Percentiles rank a stretch among this genome's conserved stretches.
These are phyloP conservation scores for Trichoderma pleuroti DNA, from an alignment of 2,329 filamentous ascomycete species.

Conservation along the genomic window DNA sequence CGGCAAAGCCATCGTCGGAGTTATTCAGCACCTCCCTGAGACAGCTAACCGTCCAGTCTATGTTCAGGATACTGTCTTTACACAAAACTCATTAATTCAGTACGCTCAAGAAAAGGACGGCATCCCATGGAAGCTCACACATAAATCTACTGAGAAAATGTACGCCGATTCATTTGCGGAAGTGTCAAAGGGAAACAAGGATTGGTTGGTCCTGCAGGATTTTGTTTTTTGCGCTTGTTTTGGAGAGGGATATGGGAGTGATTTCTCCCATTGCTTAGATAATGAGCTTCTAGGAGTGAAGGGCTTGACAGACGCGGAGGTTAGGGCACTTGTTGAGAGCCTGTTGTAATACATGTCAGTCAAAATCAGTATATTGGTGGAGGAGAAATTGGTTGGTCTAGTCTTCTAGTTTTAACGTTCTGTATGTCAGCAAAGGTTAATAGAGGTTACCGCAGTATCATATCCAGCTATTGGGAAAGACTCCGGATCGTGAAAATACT, in stretches of 20 bases:
- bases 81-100: not conserved
- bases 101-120: not conserved
- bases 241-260: not conserved
- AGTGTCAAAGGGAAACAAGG: not conserved
- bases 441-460: too few species aligned
- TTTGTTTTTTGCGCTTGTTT: not conserved
- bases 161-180: not conserved
- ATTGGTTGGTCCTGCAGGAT: not conserved
- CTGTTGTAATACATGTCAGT: not conserved
- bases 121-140: not conserved
- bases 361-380: not conserved
- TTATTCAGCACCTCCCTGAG: not conserved
- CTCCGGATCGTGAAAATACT: not conserved
- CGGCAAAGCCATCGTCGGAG: not conserved
- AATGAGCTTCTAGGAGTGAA: not conserved
- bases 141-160: not conserved
- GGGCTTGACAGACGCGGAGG: not conserved
- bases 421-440: too few species aligned
- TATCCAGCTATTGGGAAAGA: not conserved
- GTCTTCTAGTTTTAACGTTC: not conserved
- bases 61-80: not conserved
- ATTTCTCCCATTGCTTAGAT: not conserved
- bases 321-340: not conserved
- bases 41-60: not conserved
- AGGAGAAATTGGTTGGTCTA: not conserved